phyloP scores from a whole-genome alignment of 2,329 filamentous ascomycete species.

The Pseudogymnoascus destructans region DNA sequence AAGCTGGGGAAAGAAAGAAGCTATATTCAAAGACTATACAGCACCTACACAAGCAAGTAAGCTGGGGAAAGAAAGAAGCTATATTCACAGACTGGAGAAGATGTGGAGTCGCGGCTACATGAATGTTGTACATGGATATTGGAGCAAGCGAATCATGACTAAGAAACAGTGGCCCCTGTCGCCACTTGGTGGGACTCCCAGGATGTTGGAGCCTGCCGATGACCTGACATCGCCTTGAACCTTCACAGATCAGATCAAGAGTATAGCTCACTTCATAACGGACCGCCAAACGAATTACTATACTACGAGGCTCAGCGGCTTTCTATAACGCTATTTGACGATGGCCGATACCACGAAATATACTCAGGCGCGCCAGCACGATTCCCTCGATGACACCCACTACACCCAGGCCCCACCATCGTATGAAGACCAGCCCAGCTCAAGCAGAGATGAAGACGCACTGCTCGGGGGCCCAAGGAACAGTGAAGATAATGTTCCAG shows the following conservation, averaged over 20 bases:
- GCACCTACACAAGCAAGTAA: background rate
- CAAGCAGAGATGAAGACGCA: slow-evolving; percentile 38
- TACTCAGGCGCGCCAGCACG: slow-evolving; percentile 67
- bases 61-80: background rate
- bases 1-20: background rate
- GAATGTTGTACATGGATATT: background rate
- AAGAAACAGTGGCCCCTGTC: background rate
- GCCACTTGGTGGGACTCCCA: background rate
- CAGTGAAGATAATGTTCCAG: slow-evolving; percentile 83
- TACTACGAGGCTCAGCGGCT: background rate
- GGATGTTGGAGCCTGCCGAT: background rate
- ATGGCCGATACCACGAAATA: slow-evolving; percentile 77
- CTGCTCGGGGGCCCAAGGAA: slow-evolving; percentile 56
- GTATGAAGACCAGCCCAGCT: slow-evolving; percentile 51
- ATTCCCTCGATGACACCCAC: slow-evolving; percentile 61
- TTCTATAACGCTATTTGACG: slow-evolving; percentile 1
- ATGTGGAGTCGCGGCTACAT: background rate
- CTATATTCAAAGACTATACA: background rate
- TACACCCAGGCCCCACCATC: slow-evolving; percentile 73
- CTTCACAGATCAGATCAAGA: background rate
- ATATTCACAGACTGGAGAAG: background rate
- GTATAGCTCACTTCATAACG: background rate
- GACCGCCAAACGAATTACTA: background rate
- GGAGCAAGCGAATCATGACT: slow-evolving; percentile 7
- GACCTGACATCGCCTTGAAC: background rate